Evolutionary conservation across 2,329 filamentous ascomycete species (phyloP).

Genomic region (Trichoderma atroviride): DNA sequence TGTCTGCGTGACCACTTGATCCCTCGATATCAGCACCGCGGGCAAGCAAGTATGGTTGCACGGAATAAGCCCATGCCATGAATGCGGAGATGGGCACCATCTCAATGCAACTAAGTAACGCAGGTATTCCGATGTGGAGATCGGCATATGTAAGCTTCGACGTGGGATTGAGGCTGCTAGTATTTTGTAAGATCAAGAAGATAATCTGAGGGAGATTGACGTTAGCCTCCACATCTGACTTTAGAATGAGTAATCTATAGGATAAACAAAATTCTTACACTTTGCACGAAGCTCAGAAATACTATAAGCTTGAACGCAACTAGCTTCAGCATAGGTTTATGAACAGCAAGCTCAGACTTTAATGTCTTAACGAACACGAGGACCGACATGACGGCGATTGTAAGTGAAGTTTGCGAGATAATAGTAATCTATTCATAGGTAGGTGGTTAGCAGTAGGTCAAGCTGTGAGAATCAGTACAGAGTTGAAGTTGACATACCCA

Average conservation of each 20-base stretch:
- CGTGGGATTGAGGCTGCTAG: not conserved
- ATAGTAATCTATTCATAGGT: not conserved
- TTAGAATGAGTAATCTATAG: not conserved
- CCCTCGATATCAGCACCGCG: not conserved
- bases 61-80: not conserved
- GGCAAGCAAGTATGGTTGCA: not conserved
- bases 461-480: not conserved
- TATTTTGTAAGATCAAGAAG: not conserved
- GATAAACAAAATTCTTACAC: not conserved
- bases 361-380: not conserved
- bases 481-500: not conserved
- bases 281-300: not conserved
- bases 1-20: not conserved
- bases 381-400: not conserved
- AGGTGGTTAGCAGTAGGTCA: not conserved
- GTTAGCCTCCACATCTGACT: not conserved
- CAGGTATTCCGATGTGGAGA: not conserved
- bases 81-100: not conserved
- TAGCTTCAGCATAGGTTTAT: not conserved
- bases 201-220: not conserved
- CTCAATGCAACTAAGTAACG: not conserved
- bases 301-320: not conserved
- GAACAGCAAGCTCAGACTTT: not conserved
- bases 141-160: not conserved
- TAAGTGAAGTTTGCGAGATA: not conserved